Evolutionary conservation across 176 grass and related monocot species (phyloP), one percentile per base, ranked within the genome.

Genomic region (Panicum miliaceum): DNA sequence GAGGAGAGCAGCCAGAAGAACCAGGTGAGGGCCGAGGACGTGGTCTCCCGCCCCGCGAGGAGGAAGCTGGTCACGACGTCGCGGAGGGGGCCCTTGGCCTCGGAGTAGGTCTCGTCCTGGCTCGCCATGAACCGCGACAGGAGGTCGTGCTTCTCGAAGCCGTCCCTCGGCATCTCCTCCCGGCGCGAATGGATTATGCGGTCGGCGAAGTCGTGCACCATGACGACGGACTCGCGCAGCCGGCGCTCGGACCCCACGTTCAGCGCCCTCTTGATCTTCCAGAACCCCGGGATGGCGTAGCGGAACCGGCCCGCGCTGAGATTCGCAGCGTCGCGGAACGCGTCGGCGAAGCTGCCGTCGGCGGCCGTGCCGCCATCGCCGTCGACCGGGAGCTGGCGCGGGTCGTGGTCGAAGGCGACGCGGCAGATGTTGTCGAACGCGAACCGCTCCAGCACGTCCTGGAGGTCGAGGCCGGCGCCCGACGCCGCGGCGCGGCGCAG

Each of bases 1-100:
- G 94, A 89, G 48, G 92, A 89, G 2, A 97, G 66, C 7, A 97
- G 81, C 94, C 90, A 97, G 73, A 97, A 97, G 77, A 97, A 92
- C 92, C 92, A 94, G n/a, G 81, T 82, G 82, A 97, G 90, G 34
- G 77, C 90, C 16, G 84, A 90, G 0, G 94, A 92, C 6, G 90
- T 97, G 57, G 88, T 89, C 72, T 94, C 94, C 12, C 90, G 51
- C 23, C 88, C 94, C 0, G 94, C 94, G 20, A 97, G 85, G 5
- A 97, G 61, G 74, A 94, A 94, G 77, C 83, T 92, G 83, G 89
- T 92, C 45, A 92, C 90, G 38, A 87, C 89, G 92, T 97, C 92
- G 14, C 94, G 88, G 81, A 97, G 94, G 47, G 83, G 85, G 27
- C 90, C 84, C 15, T 92, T 84, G 23, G 88, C 83, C 15, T 89